These are phyloP conservation scores for Aspergillus glaucus DNA, from an alignment of 2,329 filamentous ascomycete species.

Conservation along the genomic window DNA sequence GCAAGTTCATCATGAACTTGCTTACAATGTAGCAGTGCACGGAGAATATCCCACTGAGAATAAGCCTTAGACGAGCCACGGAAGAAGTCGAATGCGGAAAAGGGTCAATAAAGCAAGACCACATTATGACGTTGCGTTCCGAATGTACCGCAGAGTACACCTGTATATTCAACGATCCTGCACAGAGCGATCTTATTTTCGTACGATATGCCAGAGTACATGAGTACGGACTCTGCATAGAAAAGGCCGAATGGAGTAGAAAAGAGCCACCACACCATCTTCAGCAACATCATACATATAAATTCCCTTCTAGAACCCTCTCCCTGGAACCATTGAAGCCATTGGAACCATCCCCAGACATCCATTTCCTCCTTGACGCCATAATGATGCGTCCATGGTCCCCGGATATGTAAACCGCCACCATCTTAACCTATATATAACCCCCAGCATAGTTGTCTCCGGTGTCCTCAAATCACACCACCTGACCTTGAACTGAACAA, in stretches of 20 bases:
- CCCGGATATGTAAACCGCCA: not conserved
- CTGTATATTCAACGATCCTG: too few species aligned
- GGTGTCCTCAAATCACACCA: not conserved
- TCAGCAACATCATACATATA: not conserved
- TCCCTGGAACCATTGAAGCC: not conserved
- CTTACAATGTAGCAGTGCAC: too few species aligned
- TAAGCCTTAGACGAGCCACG: not conserved
- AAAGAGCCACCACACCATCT: not conserved
- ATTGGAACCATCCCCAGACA: not conserved
- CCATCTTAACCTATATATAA: constrained; percentile 10
- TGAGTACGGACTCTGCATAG: too few species aligned
- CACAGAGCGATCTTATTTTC: too few species aligned
- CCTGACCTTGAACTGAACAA: not conserved
- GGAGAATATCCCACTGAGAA: not conserved
- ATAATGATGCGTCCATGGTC: constrained; percentile 14
- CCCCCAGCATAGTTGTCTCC: not conserved
- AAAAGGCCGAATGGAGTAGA: too few species aligned
- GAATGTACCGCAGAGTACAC: too few species aligned
- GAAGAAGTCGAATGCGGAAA: not conserved
- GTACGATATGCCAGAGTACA: too few species aligned
- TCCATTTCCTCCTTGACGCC: constrained; percentile 5
- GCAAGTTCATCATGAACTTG: too few species aligned
- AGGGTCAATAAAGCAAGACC: not conserved
- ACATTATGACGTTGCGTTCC: not conserved
- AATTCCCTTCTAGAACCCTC: not conserved